Percentiles rank a stretch among this genome's conserved stretches.
Evolutionary conservation across 495 filamentous ascomycete genomes (phyloP).

Genomic region (Aspergillus nanangensis): DNA sequence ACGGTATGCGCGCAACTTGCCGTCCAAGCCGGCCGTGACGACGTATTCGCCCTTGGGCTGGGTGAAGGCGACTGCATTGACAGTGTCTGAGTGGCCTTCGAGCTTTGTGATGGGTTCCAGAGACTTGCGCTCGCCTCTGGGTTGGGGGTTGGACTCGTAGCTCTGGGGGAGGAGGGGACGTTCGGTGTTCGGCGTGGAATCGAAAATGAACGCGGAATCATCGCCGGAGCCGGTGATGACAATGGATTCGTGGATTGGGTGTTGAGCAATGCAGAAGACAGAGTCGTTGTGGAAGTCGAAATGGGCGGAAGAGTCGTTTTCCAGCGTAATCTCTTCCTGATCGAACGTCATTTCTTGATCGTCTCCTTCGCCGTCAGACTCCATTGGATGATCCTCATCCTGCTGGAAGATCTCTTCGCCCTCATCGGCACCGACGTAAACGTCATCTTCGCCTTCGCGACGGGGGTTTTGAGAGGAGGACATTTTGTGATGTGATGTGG

Average conservation of each 20-base stretch:
- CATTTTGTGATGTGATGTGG: neutral
- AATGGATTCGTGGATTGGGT: constrained; percentile 72
- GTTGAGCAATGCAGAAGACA: constrained; percentile 89
- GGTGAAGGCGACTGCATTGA: constrained; percentile 82
- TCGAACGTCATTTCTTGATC: constrained; percentile 60
- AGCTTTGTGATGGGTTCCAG: constrained; percentile 63
- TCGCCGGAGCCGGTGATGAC: constrained; percentile 88
- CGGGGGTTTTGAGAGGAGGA: constrained; percentile 30
- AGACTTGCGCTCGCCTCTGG: constrained; percentile 52
- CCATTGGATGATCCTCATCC: constrained; percentile 73
- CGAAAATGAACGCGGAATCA: constrained; percentile 76
- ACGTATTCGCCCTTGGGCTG: constrained; percentile 77
- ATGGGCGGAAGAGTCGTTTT: constrained; percentile 89
- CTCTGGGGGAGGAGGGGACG: constrained; percentile 66
- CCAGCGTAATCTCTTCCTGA: constrained; percentile 67
- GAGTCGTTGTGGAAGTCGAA: constrained; percentile 85
- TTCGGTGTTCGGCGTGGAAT: constrained; percentile 54
- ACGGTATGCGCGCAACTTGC: constrained; percentile 55
- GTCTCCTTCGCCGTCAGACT: constrained; percentile 50
- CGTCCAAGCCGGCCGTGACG: constrained; percentile 84
- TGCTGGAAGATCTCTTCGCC: constrained; percentile 62
- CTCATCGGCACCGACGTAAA: constrained; percentile 65
- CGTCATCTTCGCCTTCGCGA: constrained; percentile 49
- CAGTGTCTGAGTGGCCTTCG: constrained; percentile 83
- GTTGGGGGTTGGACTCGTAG: constrained; percentile 63